Evolutionary conservation across 441 rosid genomes (phyloP).

Genomic region (Syzygium syzygioides): DNA sequence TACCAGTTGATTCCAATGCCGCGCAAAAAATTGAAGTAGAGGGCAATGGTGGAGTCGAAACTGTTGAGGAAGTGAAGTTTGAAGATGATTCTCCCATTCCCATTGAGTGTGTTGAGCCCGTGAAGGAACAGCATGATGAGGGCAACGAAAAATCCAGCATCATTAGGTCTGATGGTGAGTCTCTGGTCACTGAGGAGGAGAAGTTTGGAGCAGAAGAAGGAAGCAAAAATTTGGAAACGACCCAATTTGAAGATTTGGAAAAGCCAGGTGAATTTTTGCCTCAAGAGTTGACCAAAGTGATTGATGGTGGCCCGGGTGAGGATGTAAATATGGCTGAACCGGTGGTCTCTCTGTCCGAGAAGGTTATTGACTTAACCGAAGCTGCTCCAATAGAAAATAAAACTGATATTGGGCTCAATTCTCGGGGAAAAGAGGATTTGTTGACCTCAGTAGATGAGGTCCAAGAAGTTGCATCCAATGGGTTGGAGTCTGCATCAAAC

Average conservation of each 20-base stretch:
- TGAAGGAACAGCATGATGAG: slow-evolving; percentile 16
- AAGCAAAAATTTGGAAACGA: slow-evolving; percentile 8
- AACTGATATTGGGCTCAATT: slow-evolving; percentile 15
- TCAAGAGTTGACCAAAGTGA: slow-evolving; percentile 20
- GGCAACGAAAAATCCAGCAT: slow-evolving; percentile 21
- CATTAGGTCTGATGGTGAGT: slow-evolving; percentile 49
- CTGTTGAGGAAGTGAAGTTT: slow-evolving; percentile 20
- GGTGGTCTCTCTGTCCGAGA: slow-evolving; percentile 19
- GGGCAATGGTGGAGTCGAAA: slow-evolving; percentile 13
- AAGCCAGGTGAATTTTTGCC: slow-evolving; percentile 18
- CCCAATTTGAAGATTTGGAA: slow-evolving; percentile 4
- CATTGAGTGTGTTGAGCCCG: slow-evolving; percentile 28
- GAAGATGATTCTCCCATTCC: slow-evolving; percentile 24
- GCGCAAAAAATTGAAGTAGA: slow-evolving; percentile 7
- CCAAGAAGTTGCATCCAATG: slow-evolving; percentile 5
- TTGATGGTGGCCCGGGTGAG: slow-evolving; percentile 18
- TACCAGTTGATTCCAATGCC: slow-evolving; percentile 11
- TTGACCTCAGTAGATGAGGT: slow-evolving; percentile 9
- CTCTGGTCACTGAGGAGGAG: slow-evolving; percentile 26
- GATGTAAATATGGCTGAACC: slow-evolving; percentile 15
- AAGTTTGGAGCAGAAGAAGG: slow-evolving; percentile 18
- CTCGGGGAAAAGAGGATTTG: slow-evolving; percentile 23
- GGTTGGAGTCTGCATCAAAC: neutral
- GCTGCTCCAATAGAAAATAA: slow-evolving; percentile 8
- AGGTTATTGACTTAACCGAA: slow-evolving; percentile 6